Evolutionary conservation across 1,139 yeast genomes (phyloP).

Genomic region (Pichia sp.): DNA sequence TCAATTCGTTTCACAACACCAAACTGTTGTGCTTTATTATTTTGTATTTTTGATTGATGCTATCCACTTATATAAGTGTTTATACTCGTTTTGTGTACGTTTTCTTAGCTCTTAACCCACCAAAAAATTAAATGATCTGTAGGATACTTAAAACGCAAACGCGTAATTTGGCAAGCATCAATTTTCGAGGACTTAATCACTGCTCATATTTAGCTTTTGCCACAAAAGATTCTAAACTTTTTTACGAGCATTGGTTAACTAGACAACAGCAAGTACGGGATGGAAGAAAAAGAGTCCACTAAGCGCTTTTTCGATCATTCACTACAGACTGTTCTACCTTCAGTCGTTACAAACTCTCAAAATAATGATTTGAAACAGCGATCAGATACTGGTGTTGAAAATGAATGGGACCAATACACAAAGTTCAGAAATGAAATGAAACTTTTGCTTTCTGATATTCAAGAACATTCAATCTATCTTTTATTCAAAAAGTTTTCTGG

Average conservation of each 20-base stretch:
- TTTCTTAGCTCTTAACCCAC: constrained; percentile 8
- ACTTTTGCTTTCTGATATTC: constrained; percentile 22
- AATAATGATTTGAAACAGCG: not conserved
- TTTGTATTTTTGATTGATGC: constrained; percentile 5
- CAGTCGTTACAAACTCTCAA: not conserved
- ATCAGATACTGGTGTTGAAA: not conserved
- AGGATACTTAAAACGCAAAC: not conserved
- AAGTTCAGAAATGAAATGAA: constrained; percentile 23
- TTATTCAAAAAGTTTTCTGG: constrained; percentile 21
- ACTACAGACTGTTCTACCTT: constrained; percentile 6
- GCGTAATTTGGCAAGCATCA: not conserved
- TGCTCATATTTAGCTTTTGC: not conserved
- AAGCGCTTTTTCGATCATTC: constrained; percentile 24
- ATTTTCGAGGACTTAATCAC: not conserved
- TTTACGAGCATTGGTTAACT: too few species aligned
- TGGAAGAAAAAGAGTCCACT: not conserved
- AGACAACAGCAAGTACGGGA: not conserved
- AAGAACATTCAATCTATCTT: constrained; percentile 10
- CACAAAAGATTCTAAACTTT: not conserved
- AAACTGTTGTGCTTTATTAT: constrained; percentile 5
- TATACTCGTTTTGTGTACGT: constrained; percentile 5
- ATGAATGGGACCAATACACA: constrained; percentile 12
- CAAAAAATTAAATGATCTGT: not conserved
- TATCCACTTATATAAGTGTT: not conserved
- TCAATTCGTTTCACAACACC: constrained; percentile 12